Evolutionary conservation across 257 asterid genomes (phyloP).

Genomic region (Penstemon newberryi): DNA sequence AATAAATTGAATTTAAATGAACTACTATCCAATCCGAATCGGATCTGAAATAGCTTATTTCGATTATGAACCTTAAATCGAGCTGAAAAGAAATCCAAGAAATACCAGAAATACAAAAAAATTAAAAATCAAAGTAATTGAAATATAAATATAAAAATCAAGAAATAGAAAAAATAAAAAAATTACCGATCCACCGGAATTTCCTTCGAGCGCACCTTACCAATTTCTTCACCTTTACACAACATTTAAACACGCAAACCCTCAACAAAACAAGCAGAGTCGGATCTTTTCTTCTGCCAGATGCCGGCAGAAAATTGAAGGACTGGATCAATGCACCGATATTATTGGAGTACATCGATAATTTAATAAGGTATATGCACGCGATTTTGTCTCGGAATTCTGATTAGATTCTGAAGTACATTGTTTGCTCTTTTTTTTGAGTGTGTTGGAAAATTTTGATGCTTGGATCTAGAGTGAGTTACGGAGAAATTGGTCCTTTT

Average conservation of each 20-base stretch:
- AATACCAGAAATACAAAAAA: no score
- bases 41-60: neutral
- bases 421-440: neutral
- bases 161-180: neutral
- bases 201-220: conserved; percentile 24
- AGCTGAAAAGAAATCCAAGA: no score
- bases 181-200: conserved; percentile 14
- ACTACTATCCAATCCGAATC: no score
- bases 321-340: conserved; percentile 19
- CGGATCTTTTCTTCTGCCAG: conserved; percentile 29
- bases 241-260: conserved; percentile 9
- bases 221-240: conserved; percentile 33
- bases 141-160: no score
- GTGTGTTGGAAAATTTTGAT: neutral
- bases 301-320: conserved; percentile 23
- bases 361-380: neutral
- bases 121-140: no score
- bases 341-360: neutral
- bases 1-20: no score
- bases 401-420: neutral
- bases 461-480: neutral
- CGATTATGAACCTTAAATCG: neutral
- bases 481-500: neutral
- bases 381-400: neutral
- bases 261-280: conserved; percentile 8